A percentile compares a stretch with the other conserved stretches of the same genome.
These are phyloP conservation scores for Pyricularia sp. DNA, from an alignment of 2,329 filamentous ascomycete species.

Conservation along the genomic window DNA sequence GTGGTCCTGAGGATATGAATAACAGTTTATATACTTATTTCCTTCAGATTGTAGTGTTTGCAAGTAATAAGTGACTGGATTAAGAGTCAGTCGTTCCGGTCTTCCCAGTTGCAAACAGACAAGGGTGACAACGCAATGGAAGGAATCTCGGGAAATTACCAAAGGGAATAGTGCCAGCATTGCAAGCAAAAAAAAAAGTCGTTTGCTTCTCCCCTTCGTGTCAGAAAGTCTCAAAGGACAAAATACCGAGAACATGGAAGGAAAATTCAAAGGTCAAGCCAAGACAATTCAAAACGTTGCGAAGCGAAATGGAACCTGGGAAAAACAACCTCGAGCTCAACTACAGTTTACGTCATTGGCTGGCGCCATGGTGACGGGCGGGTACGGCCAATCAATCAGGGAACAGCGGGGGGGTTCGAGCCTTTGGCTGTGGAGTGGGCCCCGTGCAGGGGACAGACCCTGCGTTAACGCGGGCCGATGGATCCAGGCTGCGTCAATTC, in stretches of 20 bases:
- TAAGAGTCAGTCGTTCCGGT: too few relatives aligned
- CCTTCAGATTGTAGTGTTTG: too few relatives aligned
- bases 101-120: too few relatives aligned
- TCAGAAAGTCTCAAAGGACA: neutral
- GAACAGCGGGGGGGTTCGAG: neutral
- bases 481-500: neutral
- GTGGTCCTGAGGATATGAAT: too few relatives aligned
- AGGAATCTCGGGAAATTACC: neutral
- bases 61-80: too few relatives aligned
- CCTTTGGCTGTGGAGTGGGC: neutral
- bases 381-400: neutral
- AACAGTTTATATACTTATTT: too few relatives aligned
- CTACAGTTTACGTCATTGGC: constrained; percentile 1
- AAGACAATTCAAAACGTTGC: neutral
- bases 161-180: neutral
- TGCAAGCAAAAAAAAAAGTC: neutral
- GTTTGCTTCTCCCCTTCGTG: neutral
- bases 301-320: neutral
- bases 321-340: neutral
- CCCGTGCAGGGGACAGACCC: neutral
- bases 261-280: neutral
- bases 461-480: neutral
- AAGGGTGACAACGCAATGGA: neutral
- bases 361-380: constrained; percentile 1
- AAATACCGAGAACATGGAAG: neutral